phyloP scores from a whole-genome alignment of 208 protist species.

The Trypanosoma mega region DNA sequence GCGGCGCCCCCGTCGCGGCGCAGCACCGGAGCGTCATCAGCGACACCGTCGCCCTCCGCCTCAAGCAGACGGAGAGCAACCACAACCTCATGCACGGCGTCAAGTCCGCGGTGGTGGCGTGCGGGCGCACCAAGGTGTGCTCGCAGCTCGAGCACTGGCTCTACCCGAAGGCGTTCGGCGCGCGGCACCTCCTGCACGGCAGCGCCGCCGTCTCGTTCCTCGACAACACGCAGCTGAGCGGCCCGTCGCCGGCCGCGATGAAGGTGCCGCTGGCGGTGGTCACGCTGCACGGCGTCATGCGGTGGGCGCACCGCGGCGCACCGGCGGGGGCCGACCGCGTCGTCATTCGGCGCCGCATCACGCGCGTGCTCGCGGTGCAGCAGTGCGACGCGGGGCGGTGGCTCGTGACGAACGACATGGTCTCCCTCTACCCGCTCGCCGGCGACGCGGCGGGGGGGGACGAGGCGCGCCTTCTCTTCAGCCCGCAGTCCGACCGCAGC shows the following conservation, averaged over 20 bases:
- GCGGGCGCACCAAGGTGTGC: slow-evolving; percentile 80
- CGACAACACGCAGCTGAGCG: slow-evolving; percentile 62
- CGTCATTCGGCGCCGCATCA: slow-evolving; percentile 79
- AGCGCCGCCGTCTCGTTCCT: slow-evolving; percentile 63
- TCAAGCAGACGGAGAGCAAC: slow-evolving; percentile 82
- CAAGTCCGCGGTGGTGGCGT: slow-evolving; percentile 61
- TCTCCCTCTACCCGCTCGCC: slow-evolving; percentile 64
- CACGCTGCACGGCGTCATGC: slow-evolving; percentile 81
- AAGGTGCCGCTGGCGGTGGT: slow-evolving; percentile 66
- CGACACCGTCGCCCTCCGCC: slow-evolving; percentile 69
- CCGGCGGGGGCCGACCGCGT: slow-evolving; percentile 22
- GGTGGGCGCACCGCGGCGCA: slow-evolving; percentile 57
- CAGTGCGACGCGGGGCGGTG: slow-evolving; percentile 50
- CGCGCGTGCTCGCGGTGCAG: slow-evolving; percentile 52
- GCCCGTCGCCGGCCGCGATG: slow-evolving; percentile 40
- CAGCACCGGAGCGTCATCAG: slow-evolving; percentile 62
- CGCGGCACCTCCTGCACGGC: slow-evolving; percentile 67
- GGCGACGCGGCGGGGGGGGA: slow-evolving; percentile 14
- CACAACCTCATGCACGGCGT: slow-evolving; percentile 76
- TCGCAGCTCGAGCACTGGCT: slow-evolving; percentile 78
- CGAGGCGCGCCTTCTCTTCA: slow-evolving; percentile 55
- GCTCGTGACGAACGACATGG: slow-evolving; percentile 80
- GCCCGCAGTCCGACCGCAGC: slow-evolving; percentile 46
- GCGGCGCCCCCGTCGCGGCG: slow-evolving; percentile 26
- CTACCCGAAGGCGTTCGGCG: slow-evolving; percentile 72